Base-by-base conservation (phyloP, 1,284 basidiomycete genomes). In the Leccinum pallidistipes region DNA sequence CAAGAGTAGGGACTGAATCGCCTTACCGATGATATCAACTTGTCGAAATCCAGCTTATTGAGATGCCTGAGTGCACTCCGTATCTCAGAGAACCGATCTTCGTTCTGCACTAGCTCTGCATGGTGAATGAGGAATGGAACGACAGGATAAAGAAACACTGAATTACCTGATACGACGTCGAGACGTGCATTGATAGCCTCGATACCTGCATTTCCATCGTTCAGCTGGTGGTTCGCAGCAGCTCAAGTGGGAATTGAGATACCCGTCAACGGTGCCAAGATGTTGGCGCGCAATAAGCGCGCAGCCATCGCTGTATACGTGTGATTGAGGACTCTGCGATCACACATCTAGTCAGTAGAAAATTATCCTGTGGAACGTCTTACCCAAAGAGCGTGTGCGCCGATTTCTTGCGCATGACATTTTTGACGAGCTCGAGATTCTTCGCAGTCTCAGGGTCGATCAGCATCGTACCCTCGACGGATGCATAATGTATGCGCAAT, bases 261-360 rank as follows among this genome's bases (percentile, higher is more conserved):
- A 88, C 94, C 82, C 54, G 89, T 92, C 52, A 91, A 80, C 0
- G 96, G 96, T 29, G 94, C 90, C 10, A 98, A 81, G 21, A 98
- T 83, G 62, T 89, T 95, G 29, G 88, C 84, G 57, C 93, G 83
- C 34, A 98, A 77, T 34, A 95, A 79, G 11, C 95, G 82, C 5
- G 84, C 77, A 1, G 88, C 95, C 94, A 97, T 97, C 0, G 93
- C 87, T 0, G 95, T 97, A 67, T 83, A 90, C 1, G 94, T 95
- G 61, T 91, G 82, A 69, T 97, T 90, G 55, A 97, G 76, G 3
- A 84, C 71, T 47, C 91, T 87, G 62, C 9, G 24, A 47, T 36
- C 55, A 11, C 54, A 9, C 12, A 50, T 36, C 59, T 16, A 54
- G 11, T 21, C 14, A 21, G 14, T 5, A 52, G 4, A 21, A 47